These are phyloP conservation scores for Pleurotus tuber-regium DNA, from an alignment of 768 basidiomycete genomes.

Conservation along the genomic window DNA sequence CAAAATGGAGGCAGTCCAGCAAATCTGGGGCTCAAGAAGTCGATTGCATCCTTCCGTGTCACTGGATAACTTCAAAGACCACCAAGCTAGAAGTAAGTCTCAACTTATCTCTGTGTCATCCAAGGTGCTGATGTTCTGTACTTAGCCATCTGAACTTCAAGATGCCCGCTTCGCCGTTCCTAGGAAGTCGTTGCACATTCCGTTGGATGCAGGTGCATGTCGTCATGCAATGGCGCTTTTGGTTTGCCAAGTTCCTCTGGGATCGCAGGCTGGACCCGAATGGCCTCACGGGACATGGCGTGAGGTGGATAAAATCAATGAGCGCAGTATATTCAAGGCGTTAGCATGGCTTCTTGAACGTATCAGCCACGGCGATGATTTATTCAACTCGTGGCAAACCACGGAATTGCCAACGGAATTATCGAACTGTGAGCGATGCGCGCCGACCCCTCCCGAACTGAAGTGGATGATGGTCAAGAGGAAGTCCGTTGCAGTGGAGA, in stretches of 20 bases:
- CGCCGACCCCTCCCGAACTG: conserved; percentile 73
- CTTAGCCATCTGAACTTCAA: conserved; percentile 45
- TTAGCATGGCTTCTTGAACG: conserved; percentile 88
- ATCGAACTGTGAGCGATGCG: conserved; percentile 73
- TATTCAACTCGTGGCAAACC: conserved; percentile 66
- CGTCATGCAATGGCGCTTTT: conserved; percentile 74
- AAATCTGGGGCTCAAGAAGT: conserved; percentile 47
- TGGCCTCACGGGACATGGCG: conserved; percentile 77
- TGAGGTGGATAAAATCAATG: conserved; percentile 85
- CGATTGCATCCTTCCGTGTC: conserved; percentile 55
- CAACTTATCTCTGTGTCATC: conserved; percentile 9
- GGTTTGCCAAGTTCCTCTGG: conserved; percentile 71
- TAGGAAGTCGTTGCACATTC: conserved; percentile 44
- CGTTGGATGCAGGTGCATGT: conserved; percentile 61
- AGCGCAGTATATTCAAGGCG: conserved; percentile 75
- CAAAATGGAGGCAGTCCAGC: conserved; percentile 76
- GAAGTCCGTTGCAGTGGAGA: conserved; percentile 71
- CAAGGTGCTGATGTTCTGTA: conserved; percentile 4
- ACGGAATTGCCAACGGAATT: conserved; percentile 43
- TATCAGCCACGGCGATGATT: conserved; percentile 69
- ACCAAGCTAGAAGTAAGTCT: conserved; percentile 54
- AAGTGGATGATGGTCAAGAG: conserved; percentile 68
- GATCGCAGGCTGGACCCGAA: conserved; percentile 65
- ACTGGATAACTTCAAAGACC: conserved; percentile 54
- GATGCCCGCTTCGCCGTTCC: conserved; percentile 71